Conservation (phyloP, 1,139 yeast species). For the Arxiozyma slooffiae region DNA sequence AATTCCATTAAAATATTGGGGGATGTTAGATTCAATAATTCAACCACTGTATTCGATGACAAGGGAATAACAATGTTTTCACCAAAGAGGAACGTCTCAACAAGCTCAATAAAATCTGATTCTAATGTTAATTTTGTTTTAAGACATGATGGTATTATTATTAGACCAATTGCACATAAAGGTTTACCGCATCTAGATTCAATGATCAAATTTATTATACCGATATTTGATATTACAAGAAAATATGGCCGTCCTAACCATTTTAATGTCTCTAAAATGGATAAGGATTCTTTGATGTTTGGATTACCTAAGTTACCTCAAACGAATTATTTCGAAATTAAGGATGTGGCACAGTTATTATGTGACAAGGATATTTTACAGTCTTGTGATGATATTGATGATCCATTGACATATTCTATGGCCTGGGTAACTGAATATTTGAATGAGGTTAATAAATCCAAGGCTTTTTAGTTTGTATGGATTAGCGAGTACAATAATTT, state of each 20-base stretch:
- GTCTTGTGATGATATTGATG: constrained; percentile 1
- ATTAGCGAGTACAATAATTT: too few species aligned
- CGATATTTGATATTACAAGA: constrained; percentile 24
- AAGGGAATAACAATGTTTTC: constrained; percentile 7
- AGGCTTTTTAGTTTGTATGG: too few species aligned
- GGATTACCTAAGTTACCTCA: constrained; percentile 26
- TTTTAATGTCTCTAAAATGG: constrained; percentile 19
- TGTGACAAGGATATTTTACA: not conserved
- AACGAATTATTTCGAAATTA: constrained; percentile 13
- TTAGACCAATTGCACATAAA: constrained; percentile 26
- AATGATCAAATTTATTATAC: constrained; percentile 23
- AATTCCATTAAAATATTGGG: constrained; percentile 18
- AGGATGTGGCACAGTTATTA: constrained; percentile 4
- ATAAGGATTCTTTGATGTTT: constrained; percentile 22
- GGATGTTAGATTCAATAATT: constrained; percentile 11
- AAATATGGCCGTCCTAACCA: constrained; percentile 27
- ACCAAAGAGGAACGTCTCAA: constrained; percentile 10
- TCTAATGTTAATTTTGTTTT: constrained; percentile 4
- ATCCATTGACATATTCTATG: constrained; percentile 7
- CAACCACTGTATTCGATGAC: constrained; percentile 6
- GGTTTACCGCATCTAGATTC: constrained; percentile 26
- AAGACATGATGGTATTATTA: constrained; percentile 17
- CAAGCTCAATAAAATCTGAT: constrained; percentile 7
- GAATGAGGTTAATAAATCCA: not conserved
- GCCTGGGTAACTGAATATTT: constrained; percentile 6